Evolutionary conservation across 192 early-diverging fungal genomes (phyloP).

Genomic region (Hyaloraphidium curvatum): DNA sequence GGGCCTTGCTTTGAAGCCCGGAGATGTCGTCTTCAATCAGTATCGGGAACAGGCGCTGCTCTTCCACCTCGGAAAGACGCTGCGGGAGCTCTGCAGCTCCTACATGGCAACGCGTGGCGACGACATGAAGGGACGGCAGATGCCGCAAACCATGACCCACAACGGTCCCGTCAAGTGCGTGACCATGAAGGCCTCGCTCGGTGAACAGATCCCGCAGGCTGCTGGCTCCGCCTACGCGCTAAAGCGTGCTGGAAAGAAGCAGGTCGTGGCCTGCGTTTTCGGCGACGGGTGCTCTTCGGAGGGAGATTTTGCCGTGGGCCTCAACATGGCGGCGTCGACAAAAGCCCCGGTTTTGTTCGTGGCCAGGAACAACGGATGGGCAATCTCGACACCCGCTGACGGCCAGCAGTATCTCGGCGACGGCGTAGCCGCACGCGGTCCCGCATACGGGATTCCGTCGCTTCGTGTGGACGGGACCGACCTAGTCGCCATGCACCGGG

Average conservation of each 20-base stretch:
- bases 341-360: conserved; percentile 84
- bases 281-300: conserved; percentile 94
- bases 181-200: conserved; percentile 22
- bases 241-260: conserved; percentile 57
- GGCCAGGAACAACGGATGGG: conserved; percentile 95
- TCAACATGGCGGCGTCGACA: conserved; percentile 92
- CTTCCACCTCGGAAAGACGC: conserved; percentile 81
- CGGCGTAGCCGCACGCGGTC: conserved; percentile 83
- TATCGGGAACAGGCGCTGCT: conserved; percentile 91
- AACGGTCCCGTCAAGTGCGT: conserved; percentile 35
- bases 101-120: conserved; percentile 80
- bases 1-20: conserved; percentile 63
- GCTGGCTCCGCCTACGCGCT: conserved; percentile 85
- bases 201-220: conserved; percentile 96
- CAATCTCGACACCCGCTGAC: conserved; percentile 86
- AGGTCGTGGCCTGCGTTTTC: conserved; percentile 84
- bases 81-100: conserved; percentile 91
- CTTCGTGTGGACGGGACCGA: conserved; percentile 98
- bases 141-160: conserved; percentile 98
- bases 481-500: conserved; percentile 33
- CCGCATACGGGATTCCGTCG: conserved; percentile 96
- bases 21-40: conserved; percentile 76
- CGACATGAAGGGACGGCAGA: conserved; percentile 87
- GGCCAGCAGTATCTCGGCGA: conserved; percentile 98
- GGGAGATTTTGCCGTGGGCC: conserved; percentile 90